Percentiles rank a stretch among this genome's conserved stretches.
phyloP scores from a whole-genome alignment of 78 protist genomes.

The Guillardia theta region DNA sequence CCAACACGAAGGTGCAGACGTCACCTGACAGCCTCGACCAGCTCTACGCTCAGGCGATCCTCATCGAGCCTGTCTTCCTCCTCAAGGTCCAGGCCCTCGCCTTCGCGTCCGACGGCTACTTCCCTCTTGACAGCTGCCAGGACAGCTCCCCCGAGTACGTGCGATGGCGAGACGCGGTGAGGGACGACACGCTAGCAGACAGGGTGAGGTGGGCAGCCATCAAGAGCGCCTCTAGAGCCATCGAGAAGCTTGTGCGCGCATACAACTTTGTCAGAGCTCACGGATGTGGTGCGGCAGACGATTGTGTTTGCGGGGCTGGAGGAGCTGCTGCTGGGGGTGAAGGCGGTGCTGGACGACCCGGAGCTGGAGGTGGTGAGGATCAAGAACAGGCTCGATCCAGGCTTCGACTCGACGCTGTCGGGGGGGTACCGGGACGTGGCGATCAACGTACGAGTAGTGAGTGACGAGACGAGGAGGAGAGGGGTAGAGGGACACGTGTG shows the following conservation, averaged over 20 bases:
- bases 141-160: background rate
- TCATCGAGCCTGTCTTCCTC: background rate
- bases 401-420: background rate
- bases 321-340: background rate
- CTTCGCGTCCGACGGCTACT: background rate
- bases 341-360: background rate
- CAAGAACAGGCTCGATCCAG: background rate
- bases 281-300: background rate
- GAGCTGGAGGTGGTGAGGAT: background rate
- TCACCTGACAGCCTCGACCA: background rate
- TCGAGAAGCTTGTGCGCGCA: background rate
- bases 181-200: background rate
- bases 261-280: background rate
- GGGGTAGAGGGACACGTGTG: background rate
- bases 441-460: background rate
- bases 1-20: too few relatives aligned
- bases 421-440: conserved; percentile 8
- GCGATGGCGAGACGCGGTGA: background rate
- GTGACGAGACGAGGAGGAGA: background rate
- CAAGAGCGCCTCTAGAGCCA: background rate
- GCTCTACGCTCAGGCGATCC: background rate
- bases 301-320: background rate
- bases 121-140: background rate
- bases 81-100: background rate
- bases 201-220: background rate